phyloP scores from a whole-genome alignment of 202 grass and related monocot species.

The Elaeis oleifera region DNA sequence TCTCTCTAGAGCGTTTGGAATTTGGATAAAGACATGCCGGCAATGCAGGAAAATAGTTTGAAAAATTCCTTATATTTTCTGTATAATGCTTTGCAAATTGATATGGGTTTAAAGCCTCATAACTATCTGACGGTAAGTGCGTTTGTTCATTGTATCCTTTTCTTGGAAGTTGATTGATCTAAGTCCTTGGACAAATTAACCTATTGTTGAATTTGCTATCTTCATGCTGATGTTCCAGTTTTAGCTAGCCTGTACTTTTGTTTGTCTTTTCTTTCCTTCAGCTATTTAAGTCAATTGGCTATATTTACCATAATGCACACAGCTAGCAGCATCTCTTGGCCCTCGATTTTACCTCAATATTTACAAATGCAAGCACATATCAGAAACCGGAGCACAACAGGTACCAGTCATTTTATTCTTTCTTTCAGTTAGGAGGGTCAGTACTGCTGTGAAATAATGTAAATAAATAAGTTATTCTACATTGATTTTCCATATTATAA shows the following conservation, averaged over 20 bases:
- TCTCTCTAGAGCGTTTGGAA: too few species aligned
- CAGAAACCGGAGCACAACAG: conserved; percentile 98
- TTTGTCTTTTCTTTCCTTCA: background rate
- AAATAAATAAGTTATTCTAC: too few species aligned
- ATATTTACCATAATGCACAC: conserved; percentile 18
- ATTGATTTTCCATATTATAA: too few species aligned
- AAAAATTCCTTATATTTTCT: too few species aligned
- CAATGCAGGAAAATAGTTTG: too few species aligned
- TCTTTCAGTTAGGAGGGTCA: conserved; percentile 12
- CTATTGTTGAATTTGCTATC: background rate
- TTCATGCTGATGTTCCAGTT: too few species aligned
- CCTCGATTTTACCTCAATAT: conserved; percentile 99
- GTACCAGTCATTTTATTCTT: conserved; percentile 25
- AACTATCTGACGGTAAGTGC: too few species aligned
- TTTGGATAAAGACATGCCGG: too few species aligned
- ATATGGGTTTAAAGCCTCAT: too few species aligned
- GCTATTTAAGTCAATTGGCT: background rate
- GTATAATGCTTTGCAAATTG: too few species aligned
- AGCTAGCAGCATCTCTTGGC: conserved; percentile 93
- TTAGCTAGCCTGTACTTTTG: background rate
- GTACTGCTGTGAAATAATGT: background rate
- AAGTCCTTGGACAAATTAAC: background rate
- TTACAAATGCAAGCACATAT: conserved; percentile 99
- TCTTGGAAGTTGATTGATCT: too few species aligned
- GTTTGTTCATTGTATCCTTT: too few species aligned